These are phyloP conservation scores for Dactylorhiza incarnata DNA, from an alignment of 106 monocot species.

Conservation along the genomic window DNA sequence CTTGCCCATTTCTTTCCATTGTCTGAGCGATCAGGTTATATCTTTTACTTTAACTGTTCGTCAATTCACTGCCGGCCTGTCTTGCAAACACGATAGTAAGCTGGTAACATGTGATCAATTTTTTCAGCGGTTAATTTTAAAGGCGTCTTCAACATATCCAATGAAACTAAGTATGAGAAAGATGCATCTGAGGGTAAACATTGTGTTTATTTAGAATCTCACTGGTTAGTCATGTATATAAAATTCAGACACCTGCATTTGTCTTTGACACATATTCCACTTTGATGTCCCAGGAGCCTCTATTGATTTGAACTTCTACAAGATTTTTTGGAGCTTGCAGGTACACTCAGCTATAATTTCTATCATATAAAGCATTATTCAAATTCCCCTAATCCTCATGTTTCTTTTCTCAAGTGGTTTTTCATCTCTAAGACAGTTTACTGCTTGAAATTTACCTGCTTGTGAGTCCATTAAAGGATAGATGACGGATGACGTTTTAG, in stretches of 20 bases:
- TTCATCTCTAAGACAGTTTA: not conserved
- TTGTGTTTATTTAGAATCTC: not conserved
- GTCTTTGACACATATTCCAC: not conserved
- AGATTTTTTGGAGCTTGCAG: constrained; percentile 99
- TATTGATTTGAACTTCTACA: constrained; percentile 98
- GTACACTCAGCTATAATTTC: constrained; percentile 14
- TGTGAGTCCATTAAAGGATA: not conserved
- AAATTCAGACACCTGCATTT: not conserved
- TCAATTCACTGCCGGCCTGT: not conserved
- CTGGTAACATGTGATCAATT: not conserved
- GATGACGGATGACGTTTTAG: too few relatives aligned
- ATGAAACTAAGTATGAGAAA: constrained; percentile 95
- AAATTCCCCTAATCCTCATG: not conserved
- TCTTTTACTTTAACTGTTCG: not conserved
- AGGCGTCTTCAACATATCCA: constrained; percentile 93
- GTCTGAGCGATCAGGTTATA: constrained; percentile 87
- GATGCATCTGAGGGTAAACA: constrained; percentile 78
- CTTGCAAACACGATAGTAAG: not conserved
- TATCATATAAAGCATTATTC: not conserved
- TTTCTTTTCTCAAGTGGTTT: not conserved
- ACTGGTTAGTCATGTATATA: not conserved
- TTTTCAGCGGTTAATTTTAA: constrained; percentile 94
- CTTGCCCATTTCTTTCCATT: constrained; percentile 99
- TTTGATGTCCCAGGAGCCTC: constrained; percentile 56
- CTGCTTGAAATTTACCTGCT: not conserved